Evolutionary conservation across 1,284 basidiomycete species (phyloP).

Genomic region (Peniophora sp.): DNA sequence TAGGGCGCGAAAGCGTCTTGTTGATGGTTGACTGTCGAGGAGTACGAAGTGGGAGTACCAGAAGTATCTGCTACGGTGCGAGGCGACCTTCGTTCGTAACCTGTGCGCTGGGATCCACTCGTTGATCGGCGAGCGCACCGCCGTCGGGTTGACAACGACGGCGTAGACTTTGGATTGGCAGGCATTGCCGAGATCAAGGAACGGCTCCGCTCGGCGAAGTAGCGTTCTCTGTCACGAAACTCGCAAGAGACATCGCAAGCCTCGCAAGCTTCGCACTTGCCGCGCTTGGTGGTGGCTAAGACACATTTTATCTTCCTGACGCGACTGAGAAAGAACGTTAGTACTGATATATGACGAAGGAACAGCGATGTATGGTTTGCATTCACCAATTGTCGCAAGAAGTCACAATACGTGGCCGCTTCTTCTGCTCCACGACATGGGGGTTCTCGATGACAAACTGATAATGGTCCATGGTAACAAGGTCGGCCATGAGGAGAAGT

Average conservation of each 20-base stretch:
- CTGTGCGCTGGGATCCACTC: too few species aligned
- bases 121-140: too few species aligned
- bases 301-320: constrained; percentile 81
- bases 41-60: too few species aligned
- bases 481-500: constrained; percentile 2
- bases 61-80: too few species aligned
- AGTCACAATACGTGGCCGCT: constrained; percentile 75
- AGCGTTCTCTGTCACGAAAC: constrained; percentile 73
- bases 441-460: constrained; percentile 53
- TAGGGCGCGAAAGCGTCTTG: too few species aligned
- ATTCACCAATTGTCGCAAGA: constrained; percentile 78
- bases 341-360: constrained; percentile 3
- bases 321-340: constrained; percentile 40
- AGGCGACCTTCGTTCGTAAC: too few species aligned
- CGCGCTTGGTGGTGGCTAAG: constrained; percentile 52
- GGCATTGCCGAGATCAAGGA: constrained; percentile 44
- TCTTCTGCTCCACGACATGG: constrained; percentile 75
- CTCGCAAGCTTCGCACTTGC: constrained; percentile 69
- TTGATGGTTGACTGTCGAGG: too few species aligned
- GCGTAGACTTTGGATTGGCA: neutral
- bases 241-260: constrained; percentile 59
- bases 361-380: constrained; percentile 5
- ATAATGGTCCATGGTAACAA: too few species aligned
- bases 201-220: constrained; percentile 73
- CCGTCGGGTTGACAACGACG: neutral